These are phyloP conservation scores for Pythium insidiosum DNA, from an alignment of 352 stramenopile genomes.

Conservation along the genomic window DNA sequence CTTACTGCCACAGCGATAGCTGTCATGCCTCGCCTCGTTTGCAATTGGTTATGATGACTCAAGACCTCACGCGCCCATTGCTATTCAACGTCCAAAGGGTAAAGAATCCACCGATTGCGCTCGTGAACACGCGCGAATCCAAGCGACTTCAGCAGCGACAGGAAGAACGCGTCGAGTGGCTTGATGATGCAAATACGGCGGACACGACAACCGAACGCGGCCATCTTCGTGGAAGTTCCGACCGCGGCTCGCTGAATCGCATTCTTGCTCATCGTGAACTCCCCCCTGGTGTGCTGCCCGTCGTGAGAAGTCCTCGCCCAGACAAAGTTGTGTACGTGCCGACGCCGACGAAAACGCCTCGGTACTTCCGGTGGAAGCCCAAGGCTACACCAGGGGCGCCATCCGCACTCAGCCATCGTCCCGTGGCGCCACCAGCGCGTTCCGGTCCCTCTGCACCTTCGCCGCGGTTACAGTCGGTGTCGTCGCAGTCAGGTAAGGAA, in stretches of 20 bases:
- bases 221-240: too few relatives aligned
- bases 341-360: constrained; percentile 33
- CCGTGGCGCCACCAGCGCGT: neutral
- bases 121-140: constrained; percentile 43
- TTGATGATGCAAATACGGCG: constrained; percentile 5
- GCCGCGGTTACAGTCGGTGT: constrained; percentile 4
- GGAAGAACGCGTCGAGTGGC: constrained; percentile 3
- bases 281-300: constrained; percentile 38
- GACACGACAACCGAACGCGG: too few relatives aligned
- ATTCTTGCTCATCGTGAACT: constrained; percentile 7
- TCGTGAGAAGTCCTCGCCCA: constrained; percentile 29
- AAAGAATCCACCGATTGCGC: constrained; percentile 26
- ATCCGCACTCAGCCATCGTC: neutral
- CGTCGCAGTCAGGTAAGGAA: too few relatives aligned
- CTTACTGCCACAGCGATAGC: too few relatives aligned
- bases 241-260: too few relatives aligned
- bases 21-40: too few relatives aligned
- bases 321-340: constrained; percentile 30
- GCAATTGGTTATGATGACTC: too few relatives aligned
- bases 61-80: constrained; percentile 44
- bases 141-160: constrained; percentile 25
- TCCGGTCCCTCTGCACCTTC: too few relatives aligned
- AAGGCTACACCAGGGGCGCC: constrained; percentile 4
- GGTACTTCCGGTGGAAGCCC: constrained; percentile 62
- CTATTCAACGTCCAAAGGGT: constrained; percentile 43